Percentiles rank a stretch among this genome's conserved stretches.
These are phyloP conservation scores for Penicillium flavigenum DNA, from an alignment of 495 filamentous ascomycete genomes.

Conservation along the genomic window DNA sequence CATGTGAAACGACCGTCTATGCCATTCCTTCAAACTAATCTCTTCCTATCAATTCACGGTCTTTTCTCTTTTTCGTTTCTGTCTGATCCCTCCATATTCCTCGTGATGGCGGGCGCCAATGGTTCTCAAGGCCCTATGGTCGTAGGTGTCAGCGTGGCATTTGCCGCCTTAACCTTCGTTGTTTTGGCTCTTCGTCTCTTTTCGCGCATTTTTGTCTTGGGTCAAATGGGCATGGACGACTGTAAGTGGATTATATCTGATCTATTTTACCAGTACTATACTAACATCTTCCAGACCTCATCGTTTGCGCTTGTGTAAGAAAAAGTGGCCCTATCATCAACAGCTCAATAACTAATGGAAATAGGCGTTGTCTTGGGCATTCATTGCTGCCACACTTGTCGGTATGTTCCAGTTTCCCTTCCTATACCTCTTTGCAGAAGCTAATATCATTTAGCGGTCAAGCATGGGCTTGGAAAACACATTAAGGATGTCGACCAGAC, in stretches of 20 bases:
- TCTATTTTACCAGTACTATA: not conserved
- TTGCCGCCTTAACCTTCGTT: slow-evolving; percentile 36
- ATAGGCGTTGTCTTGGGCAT: slow-evolving; percentile 39
- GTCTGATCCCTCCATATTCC: not conserved
- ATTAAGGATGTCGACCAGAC: slow-evolving; percentile 21
- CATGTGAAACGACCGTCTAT: slow-evolving; percentile 5
- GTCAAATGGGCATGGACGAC: slow-evolving; percentile 38
- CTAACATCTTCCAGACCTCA: slow-evolving; percentile 30
- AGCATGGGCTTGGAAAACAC: slow-evolving; percentile 38
- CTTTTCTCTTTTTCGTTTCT: slow-evolving; percentile 5
- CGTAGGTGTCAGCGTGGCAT: slow-evolving; percentile 33
- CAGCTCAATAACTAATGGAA: slow-evolving; percentile 13
- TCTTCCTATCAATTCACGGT: not conserved
- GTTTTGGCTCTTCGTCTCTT: slow-evolving; percentile 39
- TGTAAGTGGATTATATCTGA: slow-evolving; percentile 25
- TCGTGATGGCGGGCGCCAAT: slow-evolving; percentile 20
- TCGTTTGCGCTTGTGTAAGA: slow-evolving; percentile 39
- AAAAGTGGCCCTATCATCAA: not conserved
- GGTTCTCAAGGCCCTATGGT: slow-evolving; percentile 36
- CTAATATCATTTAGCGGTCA: slow-evolving; percentile 29
- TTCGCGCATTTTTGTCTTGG: slow-evolving; percentile 35
- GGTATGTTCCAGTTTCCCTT: slow-evolving; percentile 23
- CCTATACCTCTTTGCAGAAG: not conserved
- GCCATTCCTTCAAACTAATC: slow-evolving; percentile 1
- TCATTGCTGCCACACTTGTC: slow-evolving; percentile 35